Evolutionary conservation across 805 yeast genomes (phyloP).

Genomic region (Saccharomycopsis babjevae): DNA sequence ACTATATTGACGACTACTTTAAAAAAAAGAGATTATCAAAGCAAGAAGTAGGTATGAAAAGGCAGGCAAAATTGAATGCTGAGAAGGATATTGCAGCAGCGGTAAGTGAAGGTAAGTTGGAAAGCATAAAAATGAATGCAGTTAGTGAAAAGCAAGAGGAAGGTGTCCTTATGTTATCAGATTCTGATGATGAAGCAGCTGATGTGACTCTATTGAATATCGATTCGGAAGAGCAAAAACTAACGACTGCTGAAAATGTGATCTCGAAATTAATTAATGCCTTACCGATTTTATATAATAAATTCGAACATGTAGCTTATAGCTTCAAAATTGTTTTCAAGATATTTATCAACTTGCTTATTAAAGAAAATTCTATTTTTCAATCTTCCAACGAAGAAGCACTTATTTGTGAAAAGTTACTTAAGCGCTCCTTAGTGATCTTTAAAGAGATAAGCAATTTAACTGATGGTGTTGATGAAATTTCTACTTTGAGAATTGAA

Average conservation of each 20-base stretch:
- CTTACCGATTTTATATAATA: slow-evolving; percentile 16
- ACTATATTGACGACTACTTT: slow-evolving; percentile 4
- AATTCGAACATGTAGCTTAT: slow-evolving; percentile 1
- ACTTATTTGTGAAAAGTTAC: slow-evolving; percentile 18
- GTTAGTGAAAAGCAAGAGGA: slow-evolving; percentile 1
- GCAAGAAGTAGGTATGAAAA: slow-evolving; percentile 8
- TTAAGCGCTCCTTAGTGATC: slow-evolving; percentile 21
- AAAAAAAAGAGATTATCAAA: slow-evolving; percentile 5
- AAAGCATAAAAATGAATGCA: slow-evolving; percentile 1
- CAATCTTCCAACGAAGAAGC: slow-evolving; percentile 12
- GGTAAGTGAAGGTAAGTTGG: slow-evolving; percentile 25
- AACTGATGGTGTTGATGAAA: slow-evolving; percentile 3
- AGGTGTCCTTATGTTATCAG: slow-evolving; percentile 17
- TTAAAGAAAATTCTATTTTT: slow-evolving; percentile 3
- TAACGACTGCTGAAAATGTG: slow-evolving; percentile 9
- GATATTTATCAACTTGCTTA: slow-evolving; percentile 10
- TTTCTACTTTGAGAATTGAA: slow-evolving; percentile 2
- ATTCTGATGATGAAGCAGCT: background rate
- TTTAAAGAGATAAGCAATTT: slow-evolving; percentile 18
- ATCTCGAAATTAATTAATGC: slow-evolving; percentile 8
- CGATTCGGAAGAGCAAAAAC: slow-evolving; percentile 28
- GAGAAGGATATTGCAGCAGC: slow-evolving; percentile 41
- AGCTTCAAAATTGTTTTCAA: slow-evolving; percentile 14
- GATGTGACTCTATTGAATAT: slow-evolving; percentile 26
- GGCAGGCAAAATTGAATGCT: slow-evolving; percentile 36